Conservation (phyloP, 2,329 filamentous ascomycete genomes). For the Colletotrichum plurivorum region DNA sequence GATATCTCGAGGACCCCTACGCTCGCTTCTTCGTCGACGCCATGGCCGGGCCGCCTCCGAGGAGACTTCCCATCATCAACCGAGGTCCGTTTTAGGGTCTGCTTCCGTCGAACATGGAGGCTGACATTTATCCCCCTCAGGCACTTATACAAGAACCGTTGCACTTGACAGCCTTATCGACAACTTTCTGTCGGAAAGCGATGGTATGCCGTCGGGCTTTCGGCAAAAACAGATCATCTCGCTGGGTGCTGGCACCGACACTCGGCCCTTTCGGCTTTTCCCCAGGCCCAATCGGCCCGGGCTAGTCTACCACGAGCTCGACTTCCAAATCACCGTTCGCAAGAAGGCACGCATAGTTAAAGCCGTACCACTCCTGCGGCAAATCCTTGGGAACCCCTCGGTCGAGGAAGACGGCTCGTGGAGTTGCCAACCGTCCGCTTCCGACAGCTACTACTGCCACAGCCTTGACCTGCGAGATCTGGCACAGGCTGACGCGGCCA, state of each 20-base stretch:
- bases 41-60: slow-evolving; percentile 62
- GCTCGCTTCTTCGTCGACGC: slow-evolving; percentile 77
- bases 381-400: slow-evolving; percentile 54
- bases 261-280: slow-evolving; percentile 84
- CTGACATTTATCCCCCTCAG: slow-evolving; percentile 59
- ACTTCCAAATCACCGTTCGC: slow-evolving; percentile 83
- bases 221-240: slow-evolving; percentile 84
- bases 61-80: slow-evolving; percentile 92
- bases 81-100: slow-evolving; percentile 71
- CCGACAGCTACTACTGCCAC: slow-evolving; percentile 69
- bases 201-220: slow-evolving; percentile 43
- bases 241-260: slow-evolving; percentile 94
- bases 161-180: slow-evolving; percentile 85
- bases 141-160: slow-evolving; percentile 91
- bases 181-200: slow-evolving; percentile 72
- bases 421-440: slow-evolving; percentile 56
- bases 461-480: slow-evolving; percentile 80
- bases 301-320: slow-evolving; percentile 90
- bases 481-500: slow-evolving; percentile 44
- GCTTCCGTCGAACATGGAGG: slow-evolving; percentile 40
- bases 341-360: slow-evolving; percentile 73
- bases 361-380: slow-evolving; percentile 58
- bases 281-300: slow-evolving; percentile 53
- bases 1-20: slow-evolving; percentile 88
- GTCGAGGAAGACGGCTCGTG: slow-evolving; percentile 54